Evolutionary conservation across 2,329 filamentous ascomycete genomes (phyloP).

Genomic region (Beauveria asiatica): DNA sequence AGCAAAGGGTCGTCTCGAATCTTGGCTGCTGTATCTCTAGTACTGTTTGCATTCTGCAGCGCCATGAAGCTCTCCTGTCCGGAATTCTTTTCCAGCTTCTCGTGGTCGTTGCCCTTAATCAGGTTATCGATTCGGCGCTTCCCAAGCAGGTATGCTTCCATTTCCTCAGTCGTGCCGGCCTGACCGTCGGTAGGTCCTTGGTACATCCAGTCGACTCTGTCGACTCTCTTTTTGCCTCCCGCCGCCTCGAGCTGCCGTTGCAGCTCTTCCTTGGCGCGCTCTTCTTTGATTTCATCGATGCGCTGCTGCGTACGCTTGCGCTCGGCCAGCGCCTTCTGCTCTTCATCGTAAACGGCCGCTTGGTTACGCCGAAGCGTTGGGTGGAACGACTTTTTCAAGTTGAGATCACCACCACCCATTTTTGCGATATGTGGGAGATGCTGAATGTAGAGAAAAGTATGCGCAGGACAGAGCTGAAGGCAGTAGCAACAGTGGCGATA

Average conservation of each 20-base stretch:
- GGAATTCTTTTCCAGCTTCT: constrained; percentile 70
- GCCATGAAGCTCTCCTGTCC: constrained; percentile 52
- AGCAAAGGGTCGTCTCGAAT: constrained; percentile 85
- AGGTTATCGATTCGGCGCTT: constrained; percentile 83
- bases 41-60: constrained; percentile 60
- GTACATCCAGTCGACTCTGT: constrained; percentile 98
- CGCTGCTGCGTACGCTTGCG: constrained; percentile 89
- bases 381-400: constrained; percentile 93
- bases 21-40: constrained; percentile 75
- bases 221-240: constrained; percentile 69
- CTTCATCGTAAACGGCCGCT: constrained; percentile 80
- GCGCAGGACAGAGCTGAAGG: neutral
- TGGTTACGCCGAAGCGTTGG: constrained; percentile 87
- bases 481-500: neutral
- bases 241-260: constrained; percentile 83
- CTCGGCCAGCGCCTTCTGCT: constrained; percentile 87
- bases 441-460: constrained; percentile 12
- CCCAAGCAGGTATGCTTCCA: constrained; percentile 85
- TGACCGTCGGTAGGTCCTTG: constrained; percentile 73
- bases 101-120: constrained; percentile 70
- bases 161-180: constrained; percentile 73
- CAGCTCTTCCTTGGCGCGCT: constrained; percentile 84
- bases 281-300: constrained; percentile 87
- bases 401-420: constrained; percentile 92
- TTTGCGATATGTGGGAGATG: constrained; percentile 27